These are phyloP conservation scores for Asclepias syriaca DNA, from an alignment of 257 asterid genomes.

Conservation along the genomic window DNA sequence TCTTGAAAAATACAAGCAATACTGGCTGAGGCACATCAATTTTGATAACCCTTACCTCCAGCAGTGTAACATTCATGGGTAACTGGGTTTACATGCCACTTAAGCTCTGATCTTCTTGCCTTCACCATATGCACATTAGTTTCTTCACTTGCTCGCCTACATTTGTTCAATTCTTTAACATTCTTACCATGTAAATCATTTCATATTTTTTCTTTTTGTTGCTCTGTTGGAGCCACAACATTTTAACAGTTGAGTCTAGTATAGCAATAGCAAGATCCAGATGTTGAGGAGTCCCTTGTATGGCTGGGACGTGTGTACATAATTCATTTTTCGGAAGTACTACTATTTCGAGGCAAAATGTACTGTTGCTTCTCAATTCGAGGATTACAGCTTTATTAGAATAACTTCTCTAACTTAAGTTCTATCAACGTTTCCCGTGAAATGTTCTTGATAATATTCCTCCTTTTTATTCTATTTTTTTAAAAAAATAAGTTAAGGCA, in stretches of 20 bases:
- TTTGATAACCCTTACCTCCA: slow-evolving; percentile 68
- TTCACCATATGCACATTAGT: slow-evolving; percentile 3
- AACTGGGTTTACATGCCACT: slow-evolving; percentile 20
- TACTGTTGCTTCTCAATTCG: neutral
- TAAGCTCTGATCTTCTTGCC: slow-evolving; percentile 4
- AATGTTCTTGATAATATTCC: no score
- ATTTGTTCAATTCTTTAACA: slow-evolving; percentile 38
- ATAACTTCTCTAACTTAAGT: neutral
- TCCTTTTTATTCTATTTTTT: no score
- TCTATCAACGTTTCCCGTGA: neutral
- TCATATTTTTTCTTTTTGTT: slow-evolving; percentile 4
- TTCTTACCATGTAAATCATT: slow-evolving; percentile 39
- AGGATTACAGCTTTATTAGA: neutral
- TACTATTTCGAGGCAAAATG: slow-evolving; percentile 9
- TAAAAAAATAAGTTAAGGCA: no score
- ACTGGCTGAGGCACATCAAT: slow-evolving; percentile 63
- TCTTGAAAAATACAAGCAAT: slow-evolving; percentile 55
- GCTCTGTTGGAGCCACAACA: slow-evolving; percentile 17
- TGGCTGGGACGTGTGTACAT: slow-evolving; percentile 30
- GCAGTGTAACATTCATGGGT: slow-evolving; percentile 73
- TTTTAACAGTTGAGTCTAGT: slow-evolving; percentile 26
- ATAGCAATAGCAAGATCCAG: slow-evolving; percentile 34
- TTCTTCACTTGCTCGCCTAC: slow-evolving; percentile 10
- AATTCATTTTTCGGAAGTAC: slow-evolving; percentile 18
- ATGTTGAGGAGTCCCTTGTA: slow-evolving; percentile 18